phyloP scores from a whole-genome alignment of 768 basidiomycete species.

The Tulasnella sp. region DNA sequence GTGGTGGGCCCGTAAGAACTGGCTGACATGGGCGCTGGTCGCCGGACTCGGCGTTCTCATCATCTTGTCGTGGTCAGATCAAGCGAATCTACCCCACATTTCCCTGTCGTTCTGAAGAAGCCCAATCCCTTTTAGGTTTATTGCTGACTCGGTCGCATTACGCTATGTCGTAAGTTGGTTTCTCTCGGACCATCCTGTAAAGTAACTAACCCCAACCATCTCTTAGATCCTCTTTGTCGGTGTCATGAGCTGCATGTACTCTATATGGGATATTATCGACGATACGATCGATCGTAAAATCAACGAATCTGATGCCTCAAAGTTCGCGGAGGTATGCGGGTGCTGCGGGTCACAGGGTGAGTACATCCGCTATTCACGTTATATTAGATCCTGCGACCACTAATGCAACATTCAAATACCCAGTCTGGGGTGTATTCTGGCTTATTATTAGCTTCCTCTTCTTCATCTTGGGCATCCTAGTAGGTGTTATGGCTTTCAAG shows the following conservation, averaged over 20 bases:
- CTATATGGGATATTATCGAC: slow-evolving; percentile 79
- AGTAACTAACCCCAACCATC: neutral
- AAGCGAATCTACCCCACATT: no score
- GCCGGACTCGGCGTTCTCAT: neutral
- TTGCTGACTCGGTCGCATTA: slow-evolving; percentile 59
- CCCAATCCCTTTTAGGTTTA: slow-evolving; percentile 41
- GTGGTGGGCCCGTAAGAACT: slow-evolving; percentile 48
- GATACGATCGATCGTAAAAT: slow-evolving; percentile 74
- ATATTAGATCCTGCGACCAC: neutral
- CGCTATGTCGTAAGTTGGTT: slow-evolving; percentile 52
- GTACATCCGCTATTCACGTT: neutral
- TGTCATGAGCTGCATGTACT: slow-evolving; percentile 80
- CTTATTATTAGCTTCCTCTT: slow-evolving; percentile 61
- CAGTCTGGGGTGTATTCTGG: slow-evolving; percentile 89
- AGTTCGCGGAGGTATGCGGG: slow-evolving; percentile 70
- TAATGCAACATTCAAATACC: neutral
- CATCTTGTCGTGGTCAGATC: slow-evolving; percentile 6
- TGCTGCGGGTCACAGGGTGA: slow-evolving; percentile 75
- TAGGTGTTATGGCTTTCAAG: slow-evolving; percentile 76
- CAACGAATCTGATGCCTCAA: slow-evolving; percentile 78
- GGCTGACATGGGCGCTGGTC: slow-evolving; percentile 34
- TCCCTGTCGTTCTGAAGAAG: no score
- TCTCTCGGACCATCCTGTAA: neutral
- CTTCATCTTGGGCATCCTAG: slow-evolving; percentile 64
- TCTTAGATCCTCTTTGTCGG: slow-evolving; percentile 68